These are phyloP conservation scores for Phaeoacremonium minimum DNA, from an alignment of 2,329 filamentous ascomycete species.

Conservation along the genomic window DNA sequence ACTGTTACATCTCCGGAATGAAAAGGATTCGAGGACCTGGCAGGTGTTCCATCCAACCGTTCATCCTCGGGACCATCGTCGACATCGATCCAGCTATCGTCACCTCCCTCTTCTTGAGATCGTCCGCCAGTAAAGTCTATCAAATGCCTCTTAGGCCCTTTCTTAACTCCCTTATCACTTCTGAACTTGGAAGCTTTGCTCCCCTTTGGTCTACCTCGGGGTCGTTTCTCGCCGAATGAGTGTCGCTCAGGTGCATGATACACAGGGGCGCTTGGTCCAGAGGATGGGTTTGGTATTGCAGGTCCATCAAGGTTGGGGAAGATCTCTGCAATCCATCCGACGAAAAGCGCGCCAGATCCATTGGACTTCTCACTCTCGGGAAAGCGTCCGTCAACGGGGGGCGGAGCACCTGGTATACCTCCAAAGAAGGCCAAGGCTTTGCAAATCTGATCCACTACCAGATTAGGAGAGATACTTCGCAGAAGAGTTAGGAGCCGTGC, in stretches of 20 bases:
- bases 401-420: slow-evolving; percentile 50
- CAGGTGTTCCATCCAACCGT: slow-evolving; percentile 15
- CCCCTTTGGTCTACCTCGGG: slow-evolving; percentile 52
- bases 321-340: slow-evolving; percentile 61
- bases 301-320: slow-evolving; percentile 40
- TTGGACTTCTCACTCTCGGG: slow-evolving; percentile 53
- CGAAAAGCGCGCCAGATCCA: slow-evolving; percentile 52
- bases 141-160: slow-evolving; percentile 25
- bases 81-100: slow-evolving; percentile 42
- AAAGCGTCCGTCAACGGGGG: slow-evolving; percentile 45
- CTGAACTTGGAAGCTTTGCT: slow-evolving; percentile 45
- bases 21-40: slow-evolving; percentile 10
- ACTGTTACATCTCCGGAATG: slow-evolving; percentile 10
- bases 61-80: slow-evolving; percentile 28
- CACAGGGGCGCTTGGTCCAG: slow-evolving; percentile 18
- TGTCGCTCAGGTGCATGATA: too few relatives aligned
- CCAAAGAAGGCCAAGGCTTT: slow-evolving; percentile 62
- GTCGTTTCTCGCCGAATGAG: slow-evolving; percentile 31
- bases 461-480: slow-evolving; percentile 47
- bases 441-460: slow-evolving; percentile 59
- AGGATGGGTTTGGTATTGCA: slow-evolving; percentile 8
- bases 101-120: slow-evolving; percentile 13
- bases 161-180: slow-evolving; percentile 48
- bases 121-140: slow-evolving; percentile 3
- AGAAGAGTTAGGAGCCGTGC: slow-evolving; percentile 54